A percentile compares a stretch with the other conserved stretches of the same genome.
Conservation (phyloP, 768 basidiomycete species). For the Hemileccinum impolitum region DNA sequence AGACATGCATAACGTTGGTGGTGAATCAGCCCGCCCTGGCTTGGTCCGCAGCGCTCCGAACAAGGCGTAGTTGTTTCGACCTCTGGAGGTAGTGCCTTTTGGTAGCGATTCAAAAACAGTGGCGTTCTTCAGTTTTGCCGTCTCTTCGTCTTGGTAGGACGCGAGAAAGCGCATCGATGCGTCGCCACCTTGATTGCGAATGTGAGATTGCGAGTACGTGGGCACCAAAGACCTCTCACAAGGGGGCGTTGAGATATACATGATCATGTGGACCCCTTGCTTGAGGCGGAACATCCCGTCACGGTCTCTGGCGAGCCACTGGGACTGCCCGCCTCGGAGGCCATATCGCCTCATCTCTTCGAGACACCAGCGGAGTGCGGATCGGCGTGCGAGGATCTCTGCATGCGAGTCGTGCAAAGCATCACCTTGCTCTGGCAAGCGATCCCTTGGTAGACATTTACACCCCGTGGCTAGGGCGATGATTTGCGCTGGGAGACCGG, state of each 20-base stretch:
- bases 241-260: constrained; percentile 78
- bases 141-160: constrained; percentile 64
- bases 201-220: constrained; percentile 36
- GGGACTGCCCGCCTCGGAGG: constrained; percentile 36
- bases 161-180: constrained; percentile 82
- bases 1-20: constrained; percentile 79
- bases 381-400: constrained; percentile 84
- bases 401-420: constrained; percentile 88
- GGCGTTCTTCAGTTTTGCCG: constrained; percentile 67
- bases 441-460: constrained; percentile 71
- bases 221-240: constrained; percentile 42
- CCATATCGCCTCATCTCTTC: constrained; percentile 51
- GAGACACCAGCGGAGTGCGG: constrained; percentile 74
- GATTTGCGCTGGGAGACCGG: constrained; percentile 38
- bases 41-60: constrained; percentile 86
- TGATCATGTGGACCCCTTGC: constrained; percentile 46
- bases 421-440: constrained; percentile 68
- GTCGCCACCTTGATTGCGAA: constrained; percentile 69
- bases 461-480: constrained; percentile 80
- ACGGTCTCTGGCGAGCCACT: constrained; percentile 42
- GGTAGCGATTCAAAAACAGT: constrained; percentile 33
- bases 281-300: constrained; percentile 46
- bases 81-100: constrained; percentile 51
- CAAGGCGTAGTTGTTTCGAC: constrained; percentile 74
- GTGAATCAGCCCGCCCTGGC: constrained; percentile 88